Evolutionary conservation across 805 yeast species (phyloP).

Genomic region (Maudiozyma barnettii): DNA sequence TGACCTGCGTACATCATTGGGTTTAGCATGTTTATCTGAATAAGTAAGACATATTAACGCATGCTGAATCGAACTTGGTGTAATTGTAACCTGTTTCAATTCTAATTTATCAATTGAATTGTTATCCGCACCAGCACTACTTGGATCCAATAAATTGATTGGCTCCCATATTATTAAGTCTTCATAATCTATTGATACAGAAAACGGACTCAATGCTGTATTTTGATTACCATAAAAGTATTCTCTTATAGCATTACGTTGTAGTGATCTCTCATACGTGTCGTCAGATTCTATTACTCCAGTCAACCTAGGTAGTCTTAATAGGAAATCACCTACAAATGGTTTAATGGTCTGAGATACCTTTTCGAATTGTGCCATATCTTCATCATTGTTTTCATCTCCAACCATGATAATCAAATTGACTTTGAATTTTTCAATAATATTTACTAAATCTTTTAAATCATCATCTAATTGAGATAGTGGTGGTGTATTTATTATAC

Average conservation of each 20-base stretch:
- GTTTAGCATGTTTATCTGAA: conserved; percentile 38
- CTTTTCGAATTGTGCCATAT: conserved; percentile 10
- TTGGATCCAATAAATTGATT: conserved; percentile 20
- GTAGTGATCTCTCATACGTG: conserved; percentile 54
- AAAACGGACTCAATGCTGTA: conserved; percentile 72
- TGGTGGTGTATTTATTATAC: conserved; percentile 26
- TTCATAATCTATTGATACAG: conserved; percentile 59
- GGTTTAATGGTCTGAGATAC: conserved; percentile 10
- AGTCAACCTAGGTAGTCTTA: conserved; percentile 61
- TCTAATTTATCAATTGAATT: conserved; percentile 22
- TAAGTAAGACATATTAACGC: conserved; percentile 59
- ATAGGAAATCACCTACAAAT: conserved; percentile 13
- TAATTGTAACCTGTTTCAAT: conserved; percentile 35
- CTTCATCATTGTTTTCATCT: conserved; percentile 6
- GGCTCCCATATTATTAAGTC: conserved; percentile 60
- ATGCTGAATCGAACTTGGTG: conserved; percentile 55
- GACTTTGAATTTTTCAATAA: conserved; percentile 15
- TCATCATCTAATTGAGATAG: conserved; percentile 13
- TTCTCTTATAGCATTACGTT: conserved; percentile 70
- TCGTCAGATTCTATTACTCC: conserved; percentile 75
- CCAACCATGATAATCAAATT: conserved; percentile 17
- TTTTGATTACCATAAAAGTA: conserved; percentile 77
- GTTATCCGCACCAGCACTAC: neutral
- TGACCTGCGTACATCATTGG: conserved; percentile 41
- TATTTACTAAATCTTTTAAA: conserved; percentile 10